These are phyloP conservation scores for Penicillium olsonii DNA, from an alignment of 2,329 filamentous ascomycete species.

Conservation along the genomic window DNA sequence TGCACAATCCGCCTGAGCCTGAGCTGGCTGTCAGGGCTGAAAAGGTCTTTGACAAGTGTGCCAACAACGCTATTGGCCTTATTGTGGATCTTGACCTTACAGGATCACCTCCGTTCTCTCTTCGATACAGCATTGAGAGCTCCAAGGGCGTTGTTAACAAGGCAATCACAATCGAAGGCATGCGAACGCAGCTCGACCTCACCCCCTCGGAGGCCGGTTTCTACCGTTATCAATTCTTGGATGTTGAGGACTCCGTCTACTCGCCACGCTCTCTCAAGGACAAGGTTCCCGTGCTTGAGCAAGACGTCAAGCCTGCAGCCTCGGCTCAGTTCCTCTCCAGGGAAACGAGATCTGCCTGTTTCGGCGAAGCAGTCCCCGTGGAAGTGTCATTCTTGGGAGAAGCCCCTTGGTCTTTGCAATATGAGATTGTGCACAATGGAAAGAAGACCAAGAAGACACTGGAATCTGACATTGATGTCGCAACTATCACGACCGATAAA, in stretches of 20 bases:
- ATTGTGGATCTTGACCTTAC: conserved; percentile 86
- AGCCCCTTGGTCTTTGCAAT: conserved; percentile 84
- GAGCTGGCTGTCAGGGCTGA: conserved; percentile 72
- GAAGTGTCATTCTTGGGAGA: conserved; percentile 78
- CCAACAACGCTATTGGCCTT: conserved; percentile 87
- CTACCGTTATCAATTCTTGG: conserved; percentile 82
- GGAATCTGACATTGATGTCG: conserved; percentile 62
- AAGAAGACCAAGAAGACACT: conserved; percentile 72
- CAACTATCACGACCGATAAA: conserved; percentile 73
- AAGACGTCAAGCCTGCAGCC: conserved; percentile 90
- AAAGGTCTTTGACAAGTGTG: conserved; percentile 91
- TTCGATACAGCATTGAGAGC: conserved; percentile 73
- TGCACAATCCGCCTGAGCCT: conserved; percentile 89
- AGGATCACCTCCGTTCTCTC: conserved; percentile 86
- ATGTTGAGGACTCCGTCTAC: conserved; percentile 82
- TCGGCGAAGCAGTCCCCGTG: conserved; percentile 76
- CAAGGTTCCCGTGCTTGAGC: conserved; percentile 68
- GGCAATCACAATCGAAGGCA: conserved; percentile 62
- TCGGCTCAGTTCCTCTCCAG: conserved; percentile 68
- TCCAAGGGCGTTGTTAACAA: conserved; percentile 57
- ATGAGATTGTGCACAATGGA: conserved; percentile 87
- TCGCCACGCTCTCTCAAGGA: conserved; percentile 63
- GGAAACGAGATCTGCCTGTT: conserved; percentile 67
- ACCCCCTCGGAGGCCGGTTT: conserved; percentile 78
- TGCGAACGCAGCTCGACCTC: conserved; percentile 82